A percentile compares a stretch with the other conserved stretches of the same genome.
These are phyloP conservation scores for Ascochyta koolunga DNA, from an alignment of 2,329 filamentous ascomycete genomes.

Conservation along the genomic window DNA sequence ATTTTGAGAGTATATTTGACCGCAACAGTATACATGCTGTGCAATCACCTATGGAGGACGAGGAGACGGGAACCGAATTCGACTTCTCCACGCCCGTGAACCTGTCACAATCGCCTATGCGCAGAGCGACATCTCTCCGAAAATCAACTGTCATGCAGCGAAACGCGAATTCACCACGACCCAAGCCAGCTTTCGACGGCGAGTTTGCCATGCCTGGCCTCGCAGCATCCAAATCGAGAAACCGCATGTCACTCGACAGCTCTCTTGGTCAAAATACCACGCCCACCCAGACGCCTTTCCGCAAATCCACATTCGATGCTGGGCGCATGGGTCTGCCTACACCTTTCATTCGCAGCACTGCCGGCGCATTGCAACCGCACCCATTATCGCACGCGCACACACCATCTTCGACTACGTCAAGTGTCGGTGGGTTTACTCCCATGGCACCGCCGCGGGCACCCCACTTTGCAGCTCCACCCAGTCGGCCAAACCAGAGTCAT, in stretches of 20 bases:
- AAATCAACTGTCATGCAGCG: constrained; percentile 90
- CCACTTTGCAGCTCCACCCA: constrained; percentile 27
- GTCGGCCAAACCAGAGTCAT: constrained; percentile 26
- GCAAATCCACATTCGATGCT: constrained; percentile 40
- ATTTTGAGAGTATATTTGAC: constrained; percentile 78
- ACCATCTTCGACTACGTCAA: constrained; percentile 84
- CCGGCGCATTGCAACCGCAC: constrained; percentile 60
- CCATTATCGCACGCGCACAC: constrained; percentile 86
- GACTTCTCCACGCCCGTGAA: constrained; percentile 47
- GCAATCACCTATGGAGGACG: constrained; percentile 26
- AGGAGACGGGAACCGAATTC: constrained; percentile 36
- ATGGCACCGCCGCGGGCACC: constrained; percentile 51
- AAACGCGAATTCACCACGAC: constrained; percentile 53
- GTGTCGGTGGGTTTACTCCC: constrained; percentile 65
- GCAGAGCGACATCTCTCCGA: constrained; percentile 72
- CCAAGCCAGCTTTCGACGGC: constrained; percentile 48
- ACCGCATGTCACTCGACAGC: constrained; percentile 80
- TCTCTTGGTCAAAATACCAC: constrained; percentile 70
- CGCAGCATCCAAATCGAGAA: constrained; percentile 64
- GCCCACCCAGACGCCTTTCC: constrained; percentile 68
- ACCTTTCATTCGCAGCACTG: constrained; percentile 29
- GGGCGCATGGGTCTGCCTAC: constrained; percentile 33
- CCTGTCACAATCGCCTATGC: constrained; percentile 39
- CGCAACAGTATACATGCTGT: constrained; percentile 11
- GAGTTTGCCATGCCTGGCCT: constrained; percentile 62